Evolutionary conservation across 2,329 filamentous ascomycete species (phyloP).

Genomic region (Aspergillus quadrilineatus): DNA sequence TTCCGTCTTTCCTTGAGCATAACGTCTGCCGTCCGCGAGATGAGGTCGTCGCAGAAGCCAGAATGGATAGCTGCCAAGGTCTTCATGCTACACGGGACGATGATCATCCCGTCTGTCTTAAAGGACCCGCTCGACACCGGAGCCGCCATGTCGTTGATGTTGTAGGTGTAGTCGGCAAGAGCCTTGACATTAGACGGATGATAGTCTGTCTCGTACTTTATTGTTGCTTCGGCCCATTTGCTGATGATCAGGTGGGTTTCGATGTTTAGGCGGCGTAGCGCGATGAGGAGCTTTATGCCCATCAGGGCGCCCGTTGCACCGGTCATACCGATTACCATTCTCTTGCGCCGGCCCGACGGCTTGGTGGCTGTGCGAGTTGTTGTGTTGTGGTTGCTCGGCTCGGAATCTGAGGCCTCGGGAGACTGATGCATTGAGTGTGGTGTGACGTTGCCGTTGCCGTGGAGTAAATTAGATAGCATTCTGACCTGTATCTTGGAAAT

Average conservation of each 20-base stretch:
- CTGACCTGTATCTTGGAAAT: neutral
- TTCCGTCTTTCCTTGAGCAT: conserved; percentile 46
- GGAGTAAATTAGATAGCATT: conserved; percentile 5
- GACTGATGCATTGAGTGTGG: conserved; percentile 5
- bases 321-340: conserved; percentile 40
- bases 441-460: neutral
- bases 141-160: conserved; percentile 45
- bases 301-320: conserved; percentile 50
- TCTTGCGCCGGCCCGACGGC: no score
- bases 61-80: conserved; percentile 45
- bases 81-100: conserved; percentile 52
- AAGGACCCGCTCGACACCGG: conserved; percentile 49
- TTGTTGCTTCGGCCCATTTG: conserved; percentile 51
- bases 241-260: conserved; percentile 52
- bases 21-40: conserved; percentile 49
- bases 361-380: neutral
- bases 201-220: conserved; percentile 49
- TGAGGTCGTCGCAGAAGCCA: conserved; percentile 48
- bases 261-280: conserved; percentile 43
- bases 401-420: neutral
- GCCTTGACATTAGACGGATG: conserved; percentile 34
- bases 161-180: conserved; percentile 44
- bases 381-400: neutral
- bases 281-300: conserved; percentile 44
- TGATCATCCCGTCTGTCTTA: conserved; percentile 47